These are phyloP conservation scores for Aspergillus cristatus DNA, from an alignment of 495 filamentous ascomycete genomes.

Conservation along the genomic window DNA sequence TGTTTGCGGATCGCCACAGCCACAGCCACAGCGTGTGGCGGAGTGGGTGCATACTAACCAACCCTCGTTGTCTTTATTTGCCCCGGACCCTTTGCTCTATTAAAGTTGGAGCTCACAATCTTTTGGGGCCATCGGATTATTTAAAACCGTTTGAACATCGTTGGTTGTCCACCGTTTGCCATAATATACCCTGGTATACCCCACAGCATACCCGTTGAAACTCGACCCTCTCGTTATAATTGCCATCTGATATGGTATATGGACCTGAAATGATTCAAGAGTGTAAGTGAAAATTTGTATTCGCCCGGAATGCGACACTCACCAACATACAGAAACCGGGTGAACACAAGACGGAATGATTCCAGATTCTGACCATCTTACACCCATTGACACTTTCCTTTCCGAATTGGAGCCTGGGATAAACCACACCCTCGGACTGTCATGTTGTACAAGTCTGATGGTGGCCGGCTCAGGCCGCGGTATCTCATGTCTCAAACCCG, in stretches of 20 bases:
- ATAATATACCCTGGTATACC: too few species aligned
- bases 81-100: too few species aligned
- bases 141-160: too few species aligned
- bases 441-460: slow-evolving; percentile 28
- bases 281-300: not conserved
- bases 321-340: too few species aligned
- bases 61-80: too few species aligned
- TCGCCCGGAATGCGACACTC: not conserved
- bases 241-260: not conserved
- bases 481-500: slow-evolving; percentile 16
- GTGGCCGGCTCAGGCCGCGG: slow-evolving; percentile 22
- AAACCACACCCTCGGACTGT: slow-evolving; percentile 23
- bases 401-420: slow-evolving; percentile 19
- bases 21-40: slow-evolving; percentile 30
- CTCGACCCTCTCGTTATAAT: not conserved
- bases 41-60: slow-evolving; percentile 31
- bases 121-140: too few species aligned
- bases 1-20: slow-evolving; percentile 24
- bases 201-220: too few species aligned
- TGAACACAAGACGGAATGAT: slow-evolving; percentile 25
- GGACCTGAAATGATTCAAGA: not conserved
- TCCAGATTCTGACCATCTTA: slow-evolving; percentile 13
- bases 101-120: too few species aligned
- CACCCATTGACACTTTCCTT: slow-evolving; percentile 18
- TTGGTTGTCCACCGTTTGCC: too few species aligned